Evolutionary conservation across 208 protist species (phyloP), one percentile per base, ranked within the genome.

Genomic region (Naegleria fowleri): DNA sequence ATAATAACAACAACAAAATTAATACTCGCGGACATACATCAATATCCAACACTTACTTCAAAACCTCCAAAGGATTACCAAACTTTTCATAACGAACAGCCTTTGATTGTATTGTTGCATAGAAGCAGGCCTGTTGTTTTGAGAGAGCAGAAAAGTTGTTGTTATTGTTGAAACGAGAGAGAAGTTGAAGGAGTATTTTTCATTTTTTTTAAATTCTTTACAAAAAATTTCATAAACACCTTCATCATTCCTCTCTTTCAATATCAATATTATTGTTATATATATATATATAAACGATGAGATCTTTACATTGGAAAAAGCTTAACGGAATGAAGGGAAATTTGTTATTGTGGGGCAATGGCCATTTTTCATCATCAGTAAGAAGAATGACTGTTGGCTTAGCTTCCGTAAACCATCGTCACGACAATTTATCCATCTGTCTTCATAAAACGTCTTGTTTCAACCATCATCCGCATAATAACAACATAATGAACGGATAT

Each of bases 51-150:
- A 41, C 33, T 89, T 89, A 89, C 86, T 89, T 89, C 11, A 59
- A 67, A 67, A 89, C 86, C 41, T 67, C 33, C 51, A 25, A 29
- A n/a, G 48, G 33, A 89, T 89, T 67, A 43, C 86, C 86, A 19
- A n/a, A 67, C 51, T 89, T 19, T 41, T 89, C 16, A 40, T 40
- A 89, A 43, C 36, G 41, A 29, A 67, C 48, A 89, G 48, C 86
- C 22, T 59, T 48, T 48, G 85, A 48, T 88, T 88, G 11, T 40
- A 51, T 43, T 86, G 83, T 79, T 36, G 67, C 16, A 79, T 79
- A 79, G 29, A 29, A 79, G 36, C 29, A 79, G n/a, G 25, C 13
- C 16, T 75, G 58, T 75, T 75, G 58, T 48, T 67, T 67, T 67
- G 19, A 29, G 11, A 29, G 55, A 67, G 13, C 55, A 79, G 25